Base-by-base conservation (phyloP, 192 early-diverging fungal species). In the Backusella australiensis region DNA sequence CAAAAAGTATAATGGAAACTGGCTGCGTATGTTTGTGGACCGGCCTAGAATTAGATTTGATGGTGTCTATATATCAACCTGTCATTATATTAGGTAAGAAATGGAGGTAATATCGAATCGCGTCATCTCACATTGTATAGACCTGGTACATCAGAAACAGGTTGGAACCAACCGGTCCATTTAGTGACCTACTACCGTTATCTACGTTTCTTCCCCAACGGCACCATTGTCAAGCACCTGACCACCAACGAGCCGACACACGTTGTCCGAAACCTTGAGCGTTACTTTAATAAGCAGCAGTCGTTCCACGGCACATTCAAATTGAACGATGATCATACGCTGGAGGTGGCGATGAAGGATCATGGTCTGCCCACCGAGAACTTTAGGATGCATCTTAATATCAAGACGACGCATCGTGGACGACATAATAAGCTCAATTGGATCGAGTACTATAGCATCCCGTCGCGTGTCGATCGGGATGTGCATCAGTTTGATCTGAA, bases 111-210 rank as follows among this genome's bases (percentile, higher is more conserved):
- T 32, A 32, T 32, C 32, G 32, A 32, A 32, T 32, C 32, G 9
- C 32, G 9, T 0, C 11, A 39, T 39, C 38, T 39, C 8, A 67
- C 49, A 36, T 65, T 14, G 26, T 38, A n/a, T 72, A 78, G 83
- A 32, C 75, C 82, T 41, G 84, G 84, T 12, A 69, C 67, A 41
- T 71, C 79, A 71, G 84, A 85, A 49, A 83, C 59, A 32, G 15
- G 72, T 4, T 85, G 84, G 84, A 74, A 78, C 71, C 82, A 83
- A 67, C 82, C 82, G 0, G 75, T 85, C 32, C 84, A 85, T 53
- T 7, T 86, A 19, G 81, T 86, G 12, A 85, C 82, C 3, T 86
- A 86, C 77, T 82, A 83, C 52, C 71, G 85, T n/a, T 85, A 81
- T 46, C 23, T 86, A 23, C 66, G 85, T 8, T 86, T 86, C 46